phyloP scores from a whole-genome alignment of 768 basidiomycete genomes.

The Lactifluus rugatus region DNA sequence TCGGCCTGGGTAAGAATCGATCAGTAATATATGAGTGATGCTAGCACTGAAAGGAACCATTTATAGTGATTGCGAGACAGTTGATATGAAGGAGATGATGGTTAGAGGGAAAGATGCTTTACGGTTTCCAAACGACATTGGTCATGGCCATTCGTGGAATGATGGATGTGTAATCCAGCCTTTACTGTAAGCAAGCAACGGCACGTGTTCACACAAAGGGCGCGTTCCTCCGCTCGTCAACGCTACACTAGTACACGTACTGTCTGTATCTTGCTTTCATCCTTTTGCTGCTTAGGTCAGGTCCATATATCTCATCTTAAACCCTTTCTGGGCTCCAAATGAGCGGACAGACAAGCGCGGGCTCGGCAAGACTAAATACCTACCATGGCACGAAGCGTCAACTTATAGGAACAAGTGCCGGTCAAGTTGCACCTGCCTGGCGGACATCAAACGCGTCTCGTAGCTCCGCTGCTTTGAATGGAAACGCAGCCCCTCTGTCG shows the following conservation, averaged over 20 bases:
- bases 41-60: not conserved
- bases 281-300: not conserved
- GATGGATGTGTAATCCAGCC: too few relatives aligned
- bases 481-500: not conserved
- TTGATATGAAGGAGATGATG: too few relatives aligned
- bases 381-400: slow-evolving; percentile 19
- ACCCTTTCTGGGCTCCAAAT: not conserved
- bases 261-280: not conserved
- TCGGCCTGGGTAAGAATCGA: not conserved
- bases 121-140: too few relatives aligned
- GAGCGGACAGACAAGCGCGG: slow-evolving; percentile 11
- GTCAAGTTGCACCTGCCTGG: slow-evolving; percentile 19
- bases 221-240: too few relatives aligned
- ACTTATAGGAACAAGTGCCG: slow-evolving; percentile 14
- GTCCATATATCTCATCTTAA: slow-evolving; percentile 1
- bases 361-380: slow-evolving; percentile 11
- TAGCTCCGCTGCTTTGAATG: slow-evolving; percentile 2
- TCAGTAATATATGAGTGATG: not conserved
- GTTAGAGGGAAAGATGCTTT: not conserved
- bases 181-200: too few relatives aligned
- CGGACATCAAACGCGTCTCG: not conserved
- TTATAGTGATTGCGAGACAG: not conserved
- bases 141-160: too few relatives aligned
- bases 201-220: not conserved
- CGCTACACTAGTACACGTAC: not conserved